Conservation (phyloP, 805 yeast genomes). For the Candida hungchunana region DNA sequence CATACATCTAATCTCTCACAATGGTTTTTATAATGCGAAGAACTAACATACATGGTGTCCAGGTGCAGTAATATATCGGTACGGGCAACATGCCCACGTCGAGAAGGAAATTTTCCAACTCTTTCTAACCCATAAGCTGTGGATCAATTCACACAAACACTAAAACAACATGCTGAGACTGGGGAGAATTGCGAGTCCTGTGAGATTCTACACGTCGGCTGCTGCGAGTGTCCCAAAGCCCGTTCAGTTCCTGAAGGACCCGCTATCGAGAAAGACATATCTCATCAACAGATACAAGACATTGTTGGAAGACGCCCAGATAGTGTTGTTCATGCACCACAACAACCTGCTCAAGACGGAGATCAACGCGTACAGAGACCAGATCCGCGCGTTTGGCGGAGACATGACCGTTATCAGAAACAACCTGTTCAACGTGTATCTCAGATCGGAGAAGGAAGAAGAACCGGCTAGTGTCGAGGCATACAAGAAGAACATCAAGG, state of each 20-base stretch:
- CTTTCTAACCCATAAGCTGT: not conserved
- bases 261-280: constrained; percentile 78
- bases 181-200: constrained; percentile 6
- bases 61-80: not conserved
- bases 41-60: not conserved
- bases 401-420: constrained; percentile 65
- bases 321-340: constrained; percentile 78
- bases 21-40: too few relatives aligned
- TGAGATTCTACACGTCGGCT: constrained; percentile 19
- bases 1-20: too few relatives aligned
- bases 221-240: constrained; percentile 25
- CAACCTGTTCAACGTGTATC: constrained; percentile 66
- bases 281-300: constrained; percentile 76
- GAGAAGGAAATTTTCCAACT: not conserved
- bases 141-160: not conserved
- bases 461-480: constrained; percentile 73
- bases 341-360: constrained; percentile 74
- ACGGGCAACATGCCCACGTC: not conserved
- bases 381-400: constrained; percentile 63
- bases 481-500: constrained; percentile 35
- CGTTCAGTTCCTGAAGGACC: constrained; percentile 45
- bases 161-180: constrained; percentile 3
- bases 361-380: constrained; percentile 56
- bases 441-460: constrained; percentile 59
- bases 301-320: constrained; percentile 60